phyloP scores from a whole-genome alignment of 2,329 filamentous ascomycete species.

The Grosmannia serpens region DNA sequence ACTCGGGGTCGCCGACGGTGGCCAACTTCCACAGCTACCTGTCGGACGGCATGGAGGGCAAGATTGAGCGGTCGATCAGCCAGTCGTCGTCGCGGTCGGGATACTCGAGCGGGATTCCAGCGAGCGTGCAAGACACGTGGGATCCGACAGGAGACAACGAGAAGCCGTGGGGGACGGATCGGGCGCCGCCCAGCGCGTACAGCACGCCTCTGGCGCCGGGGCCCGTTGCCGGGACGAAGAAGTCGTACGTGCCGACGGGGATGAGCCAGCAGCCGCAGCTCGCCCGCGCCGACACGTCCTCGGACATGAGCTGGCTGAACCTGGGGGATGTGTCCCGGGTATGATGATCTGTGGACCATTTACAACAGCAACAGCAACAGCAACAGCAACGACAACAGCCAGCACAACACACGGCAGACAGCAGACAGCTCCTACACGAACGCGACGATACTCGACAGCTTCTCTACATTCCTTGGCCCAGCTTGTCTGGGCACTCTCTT shows the following conservation, averaged over 20 bases:
- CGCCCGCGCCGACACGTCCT: conserved; percentile 35
- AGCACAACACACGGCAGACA: too few species aligned
- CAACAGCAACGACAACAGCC: too few species aligned
- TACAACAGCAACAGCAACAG: too few species aligned
- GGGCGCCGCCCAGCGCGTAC: conserved; percentile 41
- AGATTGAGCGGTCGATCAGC: conserved; percentile 47
- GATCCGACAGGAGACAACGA: conserved; percentile 30
- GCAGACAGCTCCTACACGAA: neutral
- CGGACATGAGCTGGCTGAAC: conserved; percentile 75
- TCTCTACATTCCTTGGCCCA: neutral
- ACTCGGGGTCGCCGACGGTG: conserved; percentile 58
- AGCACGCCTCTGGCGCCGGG: conserved; percentile 21
- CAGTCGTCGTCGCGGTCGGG: conserved; percentile 35
- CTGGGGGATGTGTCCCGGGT: conserved; percentile 35
- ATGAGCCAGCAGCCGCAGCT: conserved; percentile 40
- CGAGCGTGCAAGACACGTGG: conserved; percentile 49
- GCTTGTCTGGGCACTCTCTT: neutral
- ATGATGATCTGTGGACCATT: neutral
- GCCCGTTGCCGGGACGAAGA: conserved; percentile 9
- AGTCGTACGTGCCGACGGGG: conserved; percentile 16
- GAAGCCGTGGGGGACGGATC: conserved; percentile 37
- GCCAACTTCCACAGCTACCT: conserved; percentile 41
- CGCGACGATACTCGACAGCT: neutral
- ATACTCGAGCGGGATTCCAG: conserved; percentile 55
- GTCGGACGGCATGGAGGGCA: conserved; percentile 47